Base-by-base conservation (phyloP, 495 filamentous ascomycete genomes). In the Tuber calosporum region DNA sequence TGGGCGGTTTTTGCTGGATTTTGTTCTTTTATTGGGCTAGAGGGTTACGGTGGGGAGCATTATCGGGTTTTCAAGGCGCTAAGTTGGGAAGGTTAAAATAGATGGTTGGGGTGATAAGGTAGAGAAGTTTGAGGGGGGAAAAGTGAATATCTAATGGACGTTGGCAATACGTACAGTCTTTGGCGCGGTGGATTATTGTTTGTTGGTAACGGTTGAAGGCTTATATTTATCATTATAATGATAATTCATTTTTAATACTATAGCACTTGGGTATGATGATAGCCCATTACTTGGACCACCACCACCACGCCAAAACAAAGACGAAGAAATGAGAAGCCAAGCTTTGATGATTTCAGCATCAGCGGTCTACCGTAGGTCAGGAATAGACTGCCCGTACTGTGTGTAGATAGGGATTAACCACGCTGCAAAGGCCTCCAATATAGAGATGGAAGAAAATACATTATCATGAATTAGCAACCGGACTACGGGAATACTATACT, bases 351-450 rank as follows among this genome's bases (percentile, higher is more conserved):
- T 15, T 26, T 34, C 13, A 15, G 53, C 3, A 62, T 66, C 26
- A 73, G 74, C 40, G 53, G 74, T 45, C 73, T 75, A 67, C 72
- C 42, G 70, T 62, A 62, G 68, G 53, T 67, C 70, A 69, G 72
- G 43, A 78, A 66, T 53, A 66, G 41, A 73, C 22, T 58, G 22
- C 22, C 8, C 2, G 22, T 26, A 53, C 22, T 8, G 8, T 58
- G 48, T 26, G 48, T 26, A 3, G 22, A n/a, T 13, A 58, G n/a
- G 3, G 48, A 58, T 58, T 58, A 4, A 58, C n/a, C n/a, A 30
- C 2, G 9, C n/a, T 30, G 22, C 6, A 53, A 3, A 58, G 48
- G 48, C n/a, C 48, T 58, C 48, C n/a, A 22, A 22, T 26, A 13
- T 58, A 13, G n/a, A 4, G 48, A 9, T 13, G 30, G n/a, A 11